These are phyloP conservation scores for Psilocybe sp. DNA, from an alignment of 768 basidiomycete genomes.

Conservation along the genomic window DNA sequence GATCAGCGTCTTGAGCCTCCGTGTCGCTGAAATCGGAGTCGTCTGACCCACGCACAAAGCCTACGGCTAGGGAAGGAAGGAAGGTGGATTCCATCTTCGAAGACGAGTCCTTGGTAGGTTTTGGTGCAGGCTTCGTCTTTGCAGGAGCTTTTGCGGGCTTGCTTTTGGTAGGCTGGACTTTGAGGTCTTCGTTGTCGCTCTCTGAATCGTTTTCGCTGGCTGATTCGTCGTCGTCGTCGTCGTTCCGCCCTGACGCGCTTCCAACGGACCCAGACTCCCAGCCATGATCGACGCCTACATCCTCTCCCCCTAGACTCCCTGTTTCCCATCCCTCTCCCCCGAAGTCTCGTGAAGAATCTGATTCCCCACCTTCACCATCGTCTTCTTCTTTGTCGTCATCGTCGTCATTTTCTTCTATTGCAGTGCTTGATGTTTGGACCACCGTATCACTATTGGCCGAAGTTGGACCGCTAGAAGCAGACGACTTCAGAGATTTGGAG, in stretches of 20 bases:
- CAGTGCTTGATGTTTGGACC: neutral
- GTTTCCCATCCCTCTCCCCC: constrained; percentile 33
- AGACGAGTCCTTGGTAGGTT: constrained; percentile 5
- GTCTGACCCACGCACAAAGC: constrained; percentile 77
- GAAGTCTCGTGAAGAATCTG: constrained; percentile 15
- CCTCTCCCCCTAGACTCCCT: constrained; percentile 30
- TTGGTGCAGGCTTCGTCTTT: constrained; percentile 12
- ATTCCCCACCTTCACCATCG: constrained; percentile 15
- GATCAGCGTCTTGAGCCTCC: constrained; percentile 52
- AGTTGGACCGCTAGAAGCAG: constrained; percentile 2
- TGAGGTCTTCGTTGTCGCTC: constrained; percentile 30
- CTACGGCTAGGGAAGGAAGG: constrained; percentile 84
- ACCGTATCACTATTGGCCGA: neutral
- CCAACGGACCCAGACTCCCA: constrained; percentile 55
- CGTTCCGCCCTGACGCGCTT: constrained; percentile 26
- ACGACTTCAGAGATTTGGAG: constrained; percentile 24
- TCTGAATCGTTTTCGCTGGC: constrained; percentile 16
- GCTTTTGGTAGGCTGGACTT: constrained; percentile 16
- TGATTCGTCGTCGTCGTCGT: constrained; percentile 13
- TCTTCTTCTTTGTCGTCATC: constrained; percentile 14
- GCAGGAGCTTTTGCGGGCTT: constrained; percentile 10
- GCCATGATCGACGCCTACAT: constrained; percentile 29
- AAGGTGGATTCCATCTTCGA: constrained; percentile 43
- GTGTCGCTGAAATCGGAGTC: constrained; percentile 75
- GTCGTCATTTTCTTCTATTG: constrained; percentile 12